phyloP scores from a whole-genome alignment of 352 stramenopile genomes.

The Phytopythium vexans region DNA sequence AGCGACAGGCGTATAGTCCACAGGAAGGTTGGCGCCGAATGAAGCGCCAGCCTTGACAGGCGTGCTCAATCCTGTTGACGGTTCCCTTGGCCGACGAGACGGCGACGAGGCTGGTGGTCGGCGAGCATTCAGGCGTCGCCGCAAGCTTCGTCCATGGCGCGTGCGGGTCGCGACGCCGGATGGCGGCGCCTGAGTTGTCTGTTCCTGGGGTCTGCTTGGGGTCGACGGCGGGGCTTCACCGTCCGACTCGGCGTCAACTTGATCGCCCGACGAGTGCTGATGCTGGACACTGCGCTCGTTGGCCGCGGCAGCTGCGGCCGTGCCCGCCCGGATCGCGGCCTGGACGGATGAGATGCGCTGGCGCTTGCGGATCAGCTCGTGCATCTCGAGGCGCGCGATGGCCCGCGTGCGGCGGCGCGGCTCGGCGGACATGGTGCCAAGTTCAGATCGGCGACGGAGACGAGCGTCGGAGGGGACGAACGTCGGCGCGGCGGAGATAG shows the following conservation, averaged over 20 bases:
- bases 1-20: background rate
- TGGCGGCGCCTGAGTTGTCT: background rate
- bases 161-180: background rate
- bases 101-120: slow-evolving; percentile 1
- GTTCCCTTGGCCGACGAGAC: slow-evolving; percentile 2
- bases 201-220: background rate
- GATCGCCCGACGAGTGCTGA: slow-evolving; percentile 7
- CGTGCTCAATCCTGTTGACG: slow-evolving; percentile 8
- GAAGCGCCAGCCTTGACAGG: slow-evolving; percentile 17
- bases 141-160: background rate
- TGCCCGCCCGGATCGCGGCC: background rate
- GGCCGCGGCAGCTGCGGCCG: background rate
- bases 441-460: too few species aligned
- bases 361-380: slow-evolving; percentile 27
- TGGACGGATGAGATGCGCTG: slow-evolving; percentile 8
- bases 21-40: slow-evolving; percentile 14
- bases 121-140: background rate
- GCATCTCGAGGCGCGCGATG: slow-evolving; percentile 20
- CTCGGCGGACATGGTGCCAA: slow-evolving; percentile 1
- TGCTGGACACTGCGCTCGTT: slow-evolving; percentile 9
- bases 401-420: slow-evolving; percentile 27
- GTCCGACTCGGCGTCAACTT: background rate
- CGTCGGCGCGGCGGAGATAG: too few species aligned
- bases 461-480: background rate
- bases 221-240: background rate